These are phyloP conservation scores for Exophiala mesophila DNA, from an alignment of 2,329 filamentous ascomycete genomes.

Conservation along the genomic window DNA sequence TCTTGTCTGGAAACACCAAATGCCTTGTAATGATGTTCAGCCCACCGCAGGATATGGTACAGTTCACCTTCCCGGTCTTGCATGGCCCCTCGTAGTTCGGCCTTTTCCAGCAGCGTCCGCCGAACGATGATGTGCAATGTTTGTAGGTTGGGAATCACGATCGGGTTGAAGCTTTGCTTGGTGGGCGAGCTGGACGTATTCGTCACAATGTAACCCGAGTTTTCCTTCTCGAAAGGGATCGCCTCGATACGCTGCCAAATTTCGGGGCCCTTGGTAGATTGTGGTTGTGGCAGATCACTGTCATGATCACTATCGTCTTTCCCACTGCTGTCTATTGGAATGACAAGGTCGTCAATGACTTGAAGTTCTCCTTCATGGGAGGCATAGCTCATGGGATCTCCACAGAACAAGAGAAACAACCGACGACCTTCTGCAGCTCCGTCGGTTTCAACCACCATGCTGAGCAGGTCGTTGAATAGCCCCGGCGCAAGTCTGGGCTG, in stretches of 20 bases:
- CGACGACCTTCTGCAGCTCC: conserved; percentile 45
- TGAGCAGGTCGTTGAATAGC: conserved; percentile 35
- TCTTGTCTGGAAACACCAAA: conserved; percentile 13
- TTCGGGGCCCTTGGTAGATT: neutral
- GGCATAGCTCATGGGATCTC: conserved; percentile 22
- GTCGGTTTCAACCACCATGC: conserved; percentile 48
- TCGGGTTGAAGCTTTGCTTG: conserved; percentile 5
- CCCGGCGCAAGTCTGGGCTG: conserved; percentile 10
- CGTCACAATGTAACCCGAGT: conserved; percentile 4
- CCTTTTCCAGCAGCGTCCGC: conserved; percentile 16
- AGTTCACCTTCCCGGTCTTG: conserved; percentile 6
- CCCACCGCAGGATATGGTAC: conserved; percentile 14
- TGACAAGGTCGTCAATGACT: neutral
- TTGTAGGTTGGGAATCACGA: conserved; percentile 19
- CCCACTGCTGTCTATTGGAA: neutral
- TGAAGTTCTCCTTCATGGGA: neutral
- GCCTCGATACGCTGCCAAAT: neutral
- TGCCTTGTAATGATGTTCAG: conserved; percentile 4
- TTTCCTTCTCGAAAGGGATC: neutral
- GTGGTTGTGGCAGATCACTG: neutral
- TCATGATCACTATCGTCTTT: neutral
- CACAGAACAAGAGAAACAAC: conserved; percentile 48
- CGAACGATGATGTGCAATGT: conserved; percentile 24
- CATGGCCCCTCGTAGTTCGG: neutral
- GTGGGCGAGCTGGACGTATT: neutral